Conservation (phyloP, 23 red algal species). For the Gracilariopsis chorda region DNA sequence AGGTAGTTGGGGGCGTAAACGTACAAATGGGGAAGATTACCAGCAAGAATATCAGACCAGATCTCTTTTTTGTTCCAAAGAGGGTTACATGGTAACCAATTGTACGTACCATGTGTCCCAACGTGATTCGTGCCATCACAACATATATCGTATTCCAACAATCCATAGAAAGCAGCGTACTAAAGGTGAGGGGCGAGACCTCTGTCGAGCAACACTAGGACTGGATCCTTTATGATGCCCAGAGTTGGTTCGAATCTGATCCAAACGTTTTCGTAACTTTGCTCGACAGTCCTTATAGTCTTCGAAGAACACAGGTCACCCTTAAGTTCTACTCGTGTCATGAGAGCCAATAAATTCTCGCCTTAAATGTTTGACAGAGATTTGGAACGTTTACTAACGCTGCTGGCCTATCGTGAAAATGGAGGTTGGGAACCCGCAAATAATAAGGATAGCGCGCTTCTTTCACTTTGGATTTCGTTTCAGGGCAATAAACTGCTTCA, state of each 20-base stretch:
- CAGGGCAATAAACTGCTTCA: slow-evolving; percentile 37
- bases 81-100: slow-evolving; percentile 68
- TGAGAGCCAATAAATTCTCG: slow-evolving; percentile 23
- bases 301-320: slow-evolving; percentile 38
- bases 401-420: slow-evolving; percentile 58
- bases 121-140: slow-evolving; percentile 63
- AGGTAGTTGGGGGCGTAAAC: slow-evolving; percentile 78
- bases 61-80: slow-evolving; percentile 36
- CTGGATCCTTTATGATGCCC: slow-evolving; percentile 57
- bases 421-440: slow-evolving; percentile 71
- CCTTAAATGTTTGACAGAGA: slow-evolving; percentile 36
- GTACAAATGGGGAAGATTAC: slow-evolving; percentile 70
- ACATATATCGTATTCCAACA: slow-evolving; percentile 23
- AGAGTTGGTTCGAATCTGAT: slow-evolving; percentile 69
- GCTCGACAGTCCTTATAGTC: slow-evolving; percentile 27
- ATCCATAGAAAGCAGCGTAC: slow-evolving; percentile 71
- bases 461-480: slow-evolving; percentile 20
- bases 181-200: slow-evolving; percentile 64
- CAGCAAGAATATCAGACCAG: slow-evolving; percentile 65
- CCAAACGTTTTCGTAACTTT: slow-evolving; percentile 60
- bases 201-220: slow-evolving; percentile 77
- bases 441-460: slow-evolving; percentile 31
- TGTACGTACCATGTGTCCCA: slow-evolving; percentile 67
- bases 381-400: slow-evolving; percentile 67
- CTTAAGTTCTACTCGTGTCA: slow-evolving; percentile 18